These are phyloP conservation scores for Ophiostoma angusticollis DNA, from an alignment of 2,329 filamentous ascomycete species.

Conservation along the genomic window DNA sequence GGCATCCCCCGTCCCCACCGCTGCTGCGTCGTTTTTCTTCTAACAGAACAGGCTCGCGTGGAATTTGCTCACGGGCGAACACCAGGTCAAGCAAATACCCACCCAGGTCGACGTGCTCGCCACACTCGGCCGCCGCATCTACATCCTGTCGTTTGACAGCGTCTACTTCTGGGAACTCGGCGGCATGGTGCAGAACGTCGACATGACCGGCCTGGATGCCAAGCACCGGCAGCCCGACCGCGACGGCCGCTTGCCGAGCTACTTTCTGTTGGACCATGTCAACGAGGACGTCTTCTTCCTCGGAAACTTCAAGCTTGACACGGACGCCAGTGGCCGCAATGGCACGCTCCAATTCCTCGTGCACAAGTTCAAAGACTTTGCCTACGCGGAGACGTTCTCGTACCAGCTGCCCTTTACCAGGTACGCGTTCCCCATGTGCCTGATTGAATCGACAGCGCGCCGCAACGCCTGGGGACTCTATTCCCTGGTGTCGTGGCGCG, in stretches of 20 bases:
- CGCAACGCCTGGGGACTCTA: constrained; percentile 8
- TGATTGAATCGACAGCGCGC: constrained; percentile 8
- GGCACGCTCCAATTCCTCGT: constrained; percentile 8
- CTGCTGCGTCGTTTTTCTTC: background rate
- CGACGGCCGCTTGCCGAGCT: constrained; percentile 11
- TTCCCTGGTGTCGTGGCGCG: constrained; percentile 10
- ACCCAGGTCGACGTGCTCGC: constrained; percentile 8
- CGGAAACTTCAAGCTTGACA: constrained; percentile 7
- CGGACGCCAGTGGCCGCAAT: background rate
- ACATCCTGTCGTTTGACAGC: constrained; percentile 5
- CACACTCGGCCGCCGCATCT: constrained; percentile 11
- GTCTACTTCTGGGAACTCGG: constrained; percentile 10
- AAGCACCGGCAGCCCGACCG: constrained; percentile 9
- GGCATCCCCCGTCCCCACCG: background rate
- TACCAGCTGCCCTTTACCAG: constrained; percentile 5
- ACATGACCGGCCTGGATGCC: constrained; percentile 5
- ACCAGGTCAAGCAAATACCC: constrained; percentile 5
- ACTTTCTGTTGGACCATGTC: constrained; percentile 9
- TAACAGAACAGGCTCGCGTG: constrained; percentile 5
- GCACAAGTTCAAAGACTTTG: constrained; percentile 8
- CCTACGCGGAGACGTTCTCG: constrained; percentile 7
- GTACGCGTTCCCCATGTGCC: constrained; percentile 1
- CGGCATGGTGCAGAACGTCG: constrained; percentile 5
- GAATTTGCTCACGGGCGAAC: constrained; percentile 9
- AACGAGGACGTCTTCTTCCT: constrained; percentile 9